A percentile compares a stretch with the other conserved stretches of the same genome.
Evolutionary conservation across 2,329 filamentous ascomycete species (phyloP).

Genomic region (Diaporthe amygdali): DNA sequence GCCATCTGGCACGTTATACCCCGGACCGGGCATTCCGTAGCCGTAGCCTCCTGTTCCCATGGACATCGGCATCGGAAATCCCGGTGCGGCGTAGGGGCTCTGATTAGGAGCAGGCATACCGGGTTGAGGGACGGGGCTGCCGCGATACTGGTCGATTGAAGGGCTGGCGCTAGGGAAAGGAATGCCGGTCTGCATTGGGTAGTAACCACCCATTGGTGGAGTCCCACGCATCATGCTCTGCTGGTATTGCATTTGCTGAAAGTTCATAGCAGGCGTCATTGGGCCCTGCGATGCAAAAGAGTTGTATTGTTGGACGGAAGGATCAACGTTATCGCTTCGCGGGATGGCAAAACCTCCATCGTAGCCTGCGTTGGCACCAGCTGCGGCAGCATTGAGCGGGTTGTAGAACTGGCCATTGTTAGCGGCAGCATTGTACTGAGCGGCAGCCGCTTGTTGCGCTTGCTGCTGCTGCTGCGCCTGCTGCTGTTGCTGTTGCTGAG

Average conservation of each 20-base stretch:
- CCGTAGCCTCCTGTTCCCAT: slow-evolving; percentile 47
- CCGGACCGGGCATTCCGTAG: slow-evolving; percentile 38
- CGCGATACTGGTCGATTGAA: slow-evolving; percentile 61
- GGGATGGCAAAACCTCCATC: slow-evolving; percentile 59
- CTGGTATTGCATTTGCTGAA: slow-evolving; percentile 65
- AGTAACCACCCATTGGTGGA: slow-evolving; percentile 63
- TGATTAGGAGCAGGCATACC: slow-evolving; percentile 48
- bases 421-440: slow-evolving; percentile 43
- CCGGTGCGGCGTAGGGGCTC: slow-evolving; percentile 54
- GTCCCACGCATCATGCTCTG: slow-evolving; percentile 61
- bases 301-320: slow-evolving; percentile 52
- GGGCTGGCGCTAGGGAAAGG: slow-evolving; percentile 55
- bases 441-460: slow-evolving; percentile 34
- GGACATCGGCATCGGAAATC: slow-evolving; percentile 50
- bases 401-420: slow-evolving; percentile 58
- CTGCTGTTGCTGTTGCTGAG: slow-evolving; percentile 32
- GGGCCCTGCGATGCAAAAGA: slow-evolving; percentile 53
- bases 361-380: slow-evolving; percentile 42
- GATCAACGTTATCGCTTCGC: slow-evolving; percentile 58
- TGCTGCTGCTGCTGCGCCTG: slow-evolving; percentile 28
- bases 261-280: slow-evolving; percentile 52
- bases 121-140: slow-evolving; percentile 47
- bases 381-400: slow-evolving; percentile 47
- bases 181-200: slow-evolving; percentile 62
- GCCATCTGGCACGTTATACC: slow-evolving; percentile 23